Percentiles rank a stretch among this genome's conserved stretches.
Evolutionary conservation across 352 stramenopile genomes (phyloP).

Genomic region (Phytophthora sp.): DNA sequence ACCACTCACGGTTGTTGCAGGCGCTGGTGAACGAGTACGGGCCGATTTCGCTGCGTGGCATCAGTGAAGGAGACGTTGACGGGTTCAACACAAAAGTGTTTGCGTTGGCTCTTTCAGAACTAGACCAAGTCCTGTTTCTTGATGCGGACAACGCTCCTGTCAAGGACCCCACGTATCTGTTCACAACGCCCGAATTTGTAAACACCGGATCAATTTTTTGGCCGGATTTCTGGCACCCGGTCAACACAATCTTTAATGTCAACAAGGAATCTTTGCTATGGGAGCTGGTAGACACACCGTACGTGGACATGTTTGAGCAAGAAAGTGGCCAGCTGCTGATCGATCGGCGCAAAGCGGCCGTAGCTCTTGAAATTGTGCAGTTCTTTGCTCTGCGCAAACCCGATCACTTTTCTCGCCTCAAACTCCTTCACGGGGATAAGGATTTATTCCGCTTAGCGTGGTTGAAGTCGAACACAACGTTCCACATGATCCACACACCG

Average conservation of each 20-base stretch:
- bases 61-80: slow-evolving; percentile 28
- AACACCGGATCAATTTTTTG: slow-evolving; percentile 58
- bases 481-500: slow-evolving; percentile 55
- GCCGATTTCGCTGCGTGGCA: slow-evolving; percentile 29
- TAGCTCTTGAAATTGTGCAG: slow-evolving; percentile 38
- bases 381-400: slow-evolving; percentile 44
- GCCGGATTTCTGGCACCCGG: slow-evolving; percentile 70
- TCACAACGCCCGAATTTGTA: slow-evolving; percentile 40
- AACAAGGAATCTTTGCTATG: slow-evolving; percentile 56
- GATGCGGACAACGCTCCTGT: slow-evolving; percentile 60
- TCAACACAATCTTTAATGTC: slow-evolving; percentile 67
- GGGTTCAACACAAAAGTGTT: slow-evolving; percentile 63
- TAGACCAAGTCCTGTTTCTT: slow-evolving; percentile 59
- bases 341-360: slow-evolving; percentile 33
- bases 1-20: slow-evolving; percentile 25
- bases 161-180: slow-evolving; percentile 57
- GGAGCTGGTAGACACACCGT: slow-evolving; percentile 46
- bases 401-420: slow-evolving; percentile 33
- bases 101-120: slow-evolving; percentile 40
- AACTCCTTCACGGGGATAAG: slow-evolving; percentile 59
- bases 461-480: slow-evolving; percentile 49
- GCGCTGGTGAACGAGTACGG: slow-evolving; percentile 26
- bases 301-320: slow-evolving; percentile 69
- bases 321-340: slow-evolving; percentile 64
- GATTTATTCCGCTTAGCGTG: slow-evolving; percentile 62